Evolutionary conservation across 2,329 filamentous ascomycete species (phyloP).

Genomic region (Trichocomaceae sp.): DNA sequence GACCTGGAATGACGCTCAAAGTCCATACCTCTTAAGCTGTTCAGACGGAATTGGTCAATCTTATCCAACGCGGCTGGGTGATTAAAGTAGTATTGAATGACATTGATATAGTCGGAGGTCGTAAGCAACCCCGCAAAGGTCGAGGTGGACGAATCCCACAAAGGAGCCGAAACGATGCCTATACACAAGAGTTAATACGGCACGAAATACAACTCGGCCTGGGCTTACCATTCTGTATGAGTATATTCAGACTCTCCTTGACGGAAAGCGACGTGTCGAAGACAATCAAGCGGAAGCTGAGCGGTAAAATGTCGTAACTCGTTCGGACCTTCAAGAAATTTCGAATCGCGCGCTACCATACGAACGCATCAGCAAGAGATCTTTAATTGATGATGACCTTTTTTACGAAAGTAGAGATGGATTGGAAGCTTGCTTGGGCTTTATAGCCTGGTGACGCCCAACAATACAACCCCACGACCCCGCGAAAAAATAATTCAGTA

Average conservation of each 20-base stretch:
- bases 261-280: slow-evolving; percentile 93
- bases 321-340: slow-evolving; percentile 94
- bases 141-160: slow-evolving; percentile 92
- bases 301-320: slow-evolving; percentile 93
- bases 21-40: slow-evolving; percentile 73
- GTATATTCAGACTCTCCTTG: slow-evolving; percentile 91
- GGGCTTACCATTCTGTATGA: slow-evolving; percentile 80
- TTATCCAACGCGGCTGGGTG: slow-evolving; percentile 83
- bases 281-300: slow-evolving; percentile 92
- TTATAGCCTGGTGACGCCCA: background rate
- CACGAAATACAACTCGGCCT: background rate
- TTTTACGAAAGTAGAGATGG: background rate
- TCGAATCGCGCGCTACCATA: slow-evolving; percentile 70
- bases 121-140: slow-evolving; percentile 92
- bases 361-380: background rate
- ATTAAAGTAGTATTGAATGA: slow-evolving; percentile 98
- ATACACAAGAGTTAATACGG: slow-evolving; percentile 10
- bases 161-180: slow-evolving; percentile 95
- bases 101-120: slow-evolving; percentile 95
- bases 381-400: background rate
- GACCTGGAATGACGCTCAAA: background rate
- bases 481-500: background rate
- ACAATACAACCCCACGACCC: slow-evolving; percentile 1
- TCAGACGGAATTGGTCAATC: slow-evolving; percentile 88
- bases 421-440: background rate